Conservation (phyloP, 306 rosid genomes). For the Fagus sylvatica region DNA sequence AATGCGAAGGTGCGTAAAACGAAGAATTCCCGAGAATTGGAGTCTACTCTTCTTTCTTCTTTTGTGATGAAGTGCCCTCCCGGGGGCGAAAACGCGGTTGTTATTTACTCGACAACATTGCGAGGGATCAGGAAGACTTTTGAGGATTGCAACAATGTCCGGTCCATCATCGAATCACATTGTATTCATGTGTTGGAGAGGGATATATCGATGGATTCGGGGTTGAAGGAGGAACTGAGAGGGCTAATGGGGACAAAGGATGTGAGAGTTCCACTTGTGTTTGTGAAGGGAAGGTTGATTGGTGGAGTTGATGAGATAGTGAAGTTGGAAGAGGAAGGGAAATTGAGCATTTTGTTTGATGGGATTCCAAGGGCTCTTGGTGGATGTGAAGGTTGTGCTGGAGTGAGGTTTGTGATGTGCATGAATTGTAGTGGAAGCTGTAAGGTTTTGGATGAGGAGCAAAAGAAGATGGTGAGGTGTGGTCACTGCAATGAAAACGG, state of each 20-base stretch:
- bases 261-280: conserved; percentile 73
- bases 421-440: conserved; percentile 78
- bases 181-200: conserved; percentile 59
- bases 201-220: conserved; percentile 92
- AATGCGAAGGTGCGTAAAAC: conserved; percentile 43
- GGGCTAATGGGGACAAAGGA: conserved; percentile 58
- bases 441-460: conserved; percentile 61
- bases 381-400: conserved; percentile 76
- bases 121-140: conserved; percentile 91
- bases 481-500: conserved; percentile 89
- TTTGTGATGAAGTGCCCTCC: conserved; percentile 68
- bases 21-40: conserved; percentile 32
- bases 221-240: conserved; percentile 79
- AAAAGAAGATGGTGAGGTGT: conserved; percentile 63
- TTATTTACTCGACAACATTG: conserved; percentile 79
- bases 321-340: conserved; percentile 87
- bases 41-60: conserved; percentile 30
- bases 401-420: conserved; percentile 82
- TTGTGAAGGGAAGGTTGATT: conserved; percentile 73
- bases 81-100: conserved; percentile 63
- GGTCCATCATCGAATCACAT: conserved; percentile 66
- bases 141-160: conserved; percentile 80
- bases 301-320: conserved; percentile 76
- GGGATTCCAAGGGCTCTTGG: conserved; percentile 58
- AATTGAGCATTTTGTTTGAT: conserved; percentile 53